Evolutionary conservation across 768 basidiomycete species (phyloP).

Genomic region (Auricularia auricula-judae): DNA sequence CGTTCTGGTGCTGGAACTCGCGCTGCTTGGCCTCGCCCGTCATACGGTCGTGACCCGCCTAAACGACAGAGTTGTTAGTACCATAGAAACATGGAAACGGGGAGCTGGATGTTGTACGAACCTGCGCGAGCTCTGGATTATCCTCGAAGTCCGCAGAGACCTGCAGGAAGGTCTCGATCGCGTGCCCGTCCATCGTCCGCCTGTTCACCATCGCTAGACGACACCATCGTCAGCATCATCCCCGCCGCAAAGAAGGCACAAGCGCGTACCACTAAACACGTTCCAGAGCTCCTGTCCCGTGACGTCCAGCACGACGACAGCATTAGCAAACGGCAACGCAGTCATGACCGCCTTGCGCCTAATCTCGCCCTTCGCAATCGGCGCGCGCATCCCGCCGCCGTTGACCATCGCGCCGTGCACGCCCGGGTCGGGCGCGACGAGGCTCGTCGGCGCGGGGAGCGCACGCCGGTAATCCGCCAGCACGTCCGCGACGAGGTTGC

Average conservation of each 20-base stretch:
- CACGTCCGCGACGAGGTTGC: slow-evolving; percentile 31
- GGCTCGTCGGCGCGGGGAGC: too few species aligned
- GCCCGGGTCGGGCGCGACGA: slow-evolving; percentile 15
- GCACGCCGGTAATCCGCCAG: slow-evolving; percentile 23
- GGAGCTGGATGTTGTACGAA: slow-evolving; percentile 1
- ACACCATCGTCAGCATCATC: neutral
- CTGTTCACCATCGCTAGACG: slow-evolving; percentile 10
- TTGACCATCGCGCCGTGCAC: slow-evolving; percentile 27
- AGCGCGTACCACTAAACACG: slow-evolving; percentile 30
- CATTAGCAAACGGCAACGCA: slow-evolving; percentile 34
- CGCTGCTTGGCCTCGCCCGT: slow-evolving; percentile 30
- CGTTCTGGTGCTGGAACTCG: slow-evolving; percentile 20
- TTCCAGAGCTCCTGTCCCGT: slow-evolving; percentile 32
- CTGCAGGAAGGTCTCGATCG: slow-evolving; percentile 32
- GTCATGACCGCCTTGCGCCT: slow-evolving; percentile 28
- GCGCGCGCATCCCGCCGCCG: slow-evolving; percentile 30
- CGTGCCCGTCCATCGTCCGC: slow-evolving; percentile 17
- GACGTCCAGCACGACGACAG: slow-evolving; percentile 28
- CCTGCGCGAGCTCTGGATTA: slow-evolving; percentile 23
- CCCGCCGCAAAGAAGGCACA: neutral
- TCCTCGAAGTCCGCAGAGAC: slow-evolving; percentile 25
- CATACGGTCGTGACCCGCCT: slow-evolving; percentile 28
- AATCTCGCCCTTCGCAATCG: slow-evolving; percentile 29
- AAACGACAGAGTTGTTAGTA: neutral
- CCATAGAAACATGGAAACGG: neutral